These are phyloP conservation scores for Phlebopus sp. DNA, from an alignment of 1,284 basidiomycete genomes.

Conservation along the genomic window DNA sequence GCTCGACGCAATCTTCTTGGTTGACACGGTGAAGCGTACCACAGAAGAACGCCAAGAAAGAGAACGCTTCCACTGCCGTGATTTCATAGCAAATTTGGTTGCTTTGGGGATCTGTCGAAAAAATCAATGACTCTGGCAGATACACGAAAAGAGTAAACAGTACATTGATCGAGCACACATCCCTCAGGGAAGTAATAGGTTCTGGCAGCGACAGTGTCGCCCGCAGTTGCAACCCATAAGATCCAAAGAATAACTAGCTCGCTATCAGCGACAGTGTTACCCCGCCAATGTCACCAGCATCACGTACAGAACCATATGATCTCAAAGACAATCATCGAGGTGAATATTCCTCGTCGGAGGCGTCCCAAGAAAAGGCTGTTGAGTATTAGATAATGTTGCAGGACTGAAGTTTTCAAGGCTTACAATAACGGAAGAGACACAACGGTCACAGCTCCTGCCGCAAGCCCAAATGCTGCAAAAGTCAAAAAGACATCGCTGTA, in stretches of 20 bases:
- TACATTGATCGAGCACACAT: conserved; percentile 13
- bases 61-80: conserved; percentile 14
- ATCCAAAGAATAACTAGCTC: conserved; percentile 22
- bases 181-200: conserved; percentile 17
- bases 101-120: conserved; percentile 8
- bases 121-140: background rate
- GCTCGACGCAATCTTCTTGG: background rate
- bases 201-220: conserved; percentile 8
- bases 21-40: conserved; percentile 15
- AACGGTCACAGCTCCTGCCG: conserved; percentile 12
- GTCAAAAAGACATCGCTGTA: background rate
- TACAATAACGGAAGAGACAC: conserved; percentile 25
- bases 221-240: conserved; percentile 19
- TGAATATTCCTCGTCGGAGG: conserved; percentile 11
- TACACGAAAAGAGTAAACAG: background rate
- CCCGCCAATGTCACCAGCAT: conserved; percentile 2
- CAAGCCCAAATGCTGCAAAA: conserved; percentile 21
- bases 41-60: conserved; percentile 23
- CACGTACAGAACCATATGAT: conserved; percentile 25
- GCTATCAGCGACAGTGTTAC: background rate
- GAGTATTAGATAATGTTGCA: conserved; percentile 1
- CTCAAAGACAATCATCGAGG: conserved; percentile 25
- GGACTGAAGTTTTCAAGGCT: conserved; percentile 4
- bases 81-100: conserved; percentile 18
- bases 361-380: conserved; percentile 17